Evolutionary conservation across 495 filamentous ascomycete genomes (phyloP), one percentile per base, ranked within the genome.

Genomic region (Penicillium parvum): DNA sequence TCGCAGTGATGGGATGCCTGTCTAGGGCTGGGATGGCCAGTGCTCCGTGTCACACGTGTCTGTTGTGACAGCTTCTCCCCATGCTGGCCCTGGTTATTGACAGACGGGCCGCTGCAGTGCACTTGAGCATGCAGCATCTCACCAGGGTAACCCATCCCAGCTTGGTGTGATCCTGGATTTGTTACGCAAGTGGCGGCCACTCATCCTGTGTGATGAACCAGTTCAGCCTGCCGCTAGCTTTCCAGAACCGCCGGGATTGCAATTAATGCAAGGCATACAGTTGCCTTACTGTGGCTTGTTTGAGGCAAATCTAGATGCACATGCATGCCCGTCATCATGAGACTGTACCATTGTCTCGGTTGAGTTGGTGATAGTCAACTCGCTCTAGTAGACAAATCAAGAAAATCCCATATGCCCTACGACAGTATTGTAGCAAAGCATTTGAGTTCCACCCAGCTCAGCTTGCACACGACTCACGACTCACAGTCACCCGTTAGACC

Each of bases 161-260:
- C 16, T 20, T 18, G 11, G 7, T 14, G 27, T n/a, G n/a, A n/a
- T n/a, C 37, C 25, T 27, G 18, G 11, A 32, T n/a, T 20, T 7
- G 33, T 47, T 50, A 50, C 43, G 39, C 47, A 44, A 19, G 43
- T 47, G 45, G 46, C 43, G 32, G 39, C 32, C 30, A 43, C 26
- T 47, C 15, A 28, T 32, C 37, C 37, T 36, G 15, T 26, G 26
- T n/a, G 18, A 19, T 35, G 32, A 32, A 26, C 26, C 12, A 22
- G 17, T 37, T 28, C 36, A 32, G 37, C 32, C 43, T 6, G 16
- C 28, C 28, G n/a, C 28, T 30, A 30, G 28, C 25, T 44, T 47
- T 23, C 21, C 21, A 21, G 21, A 37, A 29, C 30, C 14, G 42
- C 28, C 44, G 22, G 32, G 28, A 53, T 47, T 22, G 25, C 28